A percentile compares a stretch with the other conserved stretches of the same genome.
These are phyloP conservation scores for Salix viminalis DNA, from an alignment of 345 rosid genomes.

Conservation along the genomic window DNA sequence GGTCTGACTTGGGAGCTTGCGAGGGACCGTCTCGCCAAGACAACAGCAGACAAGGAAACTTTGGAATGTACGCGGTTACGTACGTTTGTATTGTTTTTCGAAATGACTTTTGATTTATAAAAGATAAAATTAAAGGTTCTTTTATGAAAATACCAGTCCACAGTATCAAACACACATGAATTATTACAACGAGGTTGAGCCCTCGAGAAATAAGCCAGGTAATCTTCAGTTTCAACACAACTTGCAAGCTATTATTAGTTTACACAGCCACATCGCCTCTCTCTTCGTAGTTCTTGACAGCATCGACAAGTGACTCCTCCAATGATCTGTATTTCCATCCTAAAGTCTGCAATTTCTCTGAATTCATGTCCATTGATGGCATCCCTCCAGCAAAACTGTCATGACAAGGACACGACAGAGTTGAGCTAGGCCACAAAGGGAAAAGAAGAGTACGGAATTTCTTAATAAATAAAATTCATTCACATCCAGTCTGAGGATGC, in stretches of 20 bases:
- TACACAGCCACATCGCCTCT: conserved; percentile 17
- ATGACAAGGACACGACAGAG: neutral
- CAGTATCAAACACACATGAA: no score
- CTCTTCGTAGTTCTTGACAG: conserved; percentile 36
- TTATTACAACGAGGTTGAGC: no score
- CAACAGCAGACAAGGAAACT: conserved; percentile 43
- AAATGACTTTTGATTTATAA: no score
- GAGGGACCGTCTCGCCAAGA: conserved; percentile 38
- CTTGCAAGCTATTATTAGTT: neutral
- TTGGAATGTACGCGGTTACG: conserved; percentile 15
- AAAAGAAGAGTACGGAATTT: neutral
- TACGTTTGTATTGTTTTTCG: no score
- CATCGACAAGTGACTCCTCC: conserved; percentile 39
- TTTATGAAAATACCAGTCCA: no score
- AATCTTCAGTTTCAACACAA: neutral
- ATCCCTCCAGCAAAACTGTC: conserved; percentile 19
- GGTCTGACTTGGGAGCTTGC: conserved; percentile 36
- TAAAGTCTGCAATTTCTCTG: conserved; percentile 38
- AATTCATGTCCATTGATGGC: conserved; percentile 18
- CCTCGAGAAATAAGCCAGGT: no score
- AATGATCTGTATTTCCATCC: conserved; percentile 48
- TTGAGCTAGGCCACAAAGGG: neutral
- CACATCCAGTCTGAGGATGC: neutral
- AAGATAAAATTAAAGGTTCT: no score
- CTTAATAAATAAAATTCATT: neutral